These are phyloP conservation scores for Hygrocybe coccinea DNA, from an alignment of 768 basidiomycete species.

Conservation along the genomic window DNA sequence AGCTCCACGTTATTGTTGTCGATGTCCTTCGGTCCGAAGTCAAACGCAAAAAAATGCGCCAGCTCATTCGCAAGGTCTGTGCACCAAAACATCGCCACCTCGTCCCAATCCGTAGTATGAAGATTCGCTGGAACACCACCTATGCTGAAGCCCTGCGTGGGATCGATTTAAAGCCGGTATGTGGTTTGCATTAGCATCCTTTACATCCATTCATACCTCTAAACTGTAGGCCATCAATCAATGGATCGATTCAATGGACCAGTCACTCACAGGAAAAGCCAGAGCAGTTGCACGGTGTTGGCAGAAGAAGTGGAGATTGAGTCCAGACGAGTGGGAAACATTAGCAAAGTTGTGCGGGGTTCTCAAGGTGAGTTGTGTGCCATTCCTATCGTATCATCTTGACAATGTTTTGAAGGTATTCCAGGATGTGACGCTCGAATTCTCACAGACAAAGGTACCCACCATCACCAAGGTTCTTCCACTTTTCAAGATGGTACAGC, in stretches of 20 bases:
- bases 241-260: neutral
- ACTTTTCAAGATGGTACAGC: neutral
- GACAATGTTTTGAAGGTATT: neutral
- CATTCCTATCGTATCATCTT: no score
- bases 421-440: neutral
- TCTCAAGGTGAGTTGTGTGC: neutral
- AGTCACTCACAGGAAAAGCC: neutral
- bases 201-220: neutral
- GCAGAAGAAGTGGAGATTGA: neutral
- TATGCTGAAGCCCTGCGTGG: neutral
- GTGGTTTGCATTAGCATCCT: neutral
- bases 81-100: neutral
- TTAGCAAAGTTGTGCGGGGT: neutral
- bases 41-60: neutral
- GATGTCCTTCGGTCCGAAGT: neutral
- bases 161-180: neutral
- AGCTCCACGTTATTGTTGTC: neutral
- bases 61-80: neutral
- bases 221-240: neutral
- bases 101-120: no score
- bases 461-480: neutral
- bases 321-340: conserved; percentile 2
- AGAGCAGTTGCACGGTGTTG: neutral
- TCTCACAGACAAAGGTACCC: neutral
- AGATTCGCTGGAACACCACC: neutral